Base-by-base conservation (phyloP, 768 basidiomycete species). In the Pleurotus giganteus region DNA sequence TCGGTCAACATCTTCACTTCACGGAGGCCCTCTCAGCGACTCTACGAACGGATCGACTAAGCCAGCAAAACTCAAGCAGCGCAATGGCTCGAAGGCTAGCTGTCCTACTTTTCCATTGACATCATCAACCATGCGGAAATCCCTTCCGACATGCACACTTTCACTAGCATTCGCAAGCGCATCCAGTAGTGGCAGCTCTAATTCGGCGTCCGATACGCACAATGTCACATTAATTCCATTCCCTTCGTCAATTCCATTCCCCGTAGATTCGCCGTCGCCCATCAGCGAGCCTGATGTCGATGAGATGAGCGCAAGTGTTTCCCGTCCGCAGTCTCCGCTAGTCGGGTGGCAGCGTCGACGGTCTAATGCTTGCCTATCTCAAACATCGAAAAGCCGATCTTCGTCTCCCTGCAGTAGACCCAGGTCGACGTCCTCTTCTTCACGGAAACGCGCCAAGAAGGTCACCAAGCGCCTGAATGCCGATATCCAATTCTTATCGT, bases 261-360 rank as follows among this genome's bases (percentile, higher is more conserved):
- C 52, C 3, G 23, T 23, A 19, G 47, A 21, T 31, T 28, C 52
- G 24, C 17, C 11, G 26, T 12, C 52, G 17, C 28, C 23, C 36
- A n/a, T n/a, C n/a, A 44, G 52, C 52, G 39, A 43, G 39, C 28
- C 52, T 53, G 52, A 53, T 15, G 26, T 19, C 26, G 52, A 29
- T 17, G 27, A 32, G 8, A 9, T 32, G 42, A 26, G 21, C 17
- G 24, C 52, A 23, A 36, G 37, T 15, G 26, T 15, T 11, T 29
- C 37, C 34, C 29, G 44, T 42, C 53, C 37, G 36, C 57, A 47
- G 17, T 36, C 37, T 15, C 47, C 57, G 46, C 57, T 28, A 37
- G 57, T 47, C 57, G 57, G 53, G 34, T 45, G 52, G 21, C 57
- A 46, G 15, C 57, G 53, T 28, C 53, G 53, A 26, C 57, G 57